These are phyloP conservation scores for Lachancea kluyveri DNA, from an alignment of 805 yeast genomes.

Conservation along the genomic window DNA sequence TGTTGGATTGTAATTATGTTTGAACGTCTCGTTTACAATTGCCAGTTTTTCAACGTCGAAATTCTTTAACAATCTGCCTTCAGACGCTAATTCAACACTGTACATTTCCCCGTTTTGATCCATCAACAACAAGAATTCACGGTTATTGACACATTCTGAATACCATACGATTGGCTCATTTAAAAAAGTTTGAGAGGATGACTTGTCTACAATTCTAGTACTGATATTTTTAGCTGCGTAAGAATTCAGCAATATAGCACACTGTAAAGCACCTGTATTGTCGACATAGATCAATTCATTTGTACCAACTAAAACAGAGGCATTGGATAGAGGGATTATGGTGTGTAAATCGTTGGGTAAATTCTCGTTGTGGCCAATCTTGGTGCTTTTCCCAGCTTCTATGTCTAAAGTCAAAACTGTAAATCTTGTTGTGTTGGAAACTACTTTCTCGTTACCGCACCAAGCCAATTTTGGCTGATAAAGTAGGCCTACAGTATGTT, in stretches of 20 bases:
- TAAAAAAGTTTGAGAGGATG: constrained; percentile 24
- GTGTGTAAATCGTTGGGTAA: constrained; percentile 71
- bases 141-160: constrained; percentile 20
- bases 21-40: constrained; percentile 26
- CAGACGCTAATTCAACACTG: constrained; percentile 22
- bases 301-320: constrained; percentile 63
- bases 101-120: constrained; percentile 22
- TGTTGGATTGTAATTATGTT: constrained; percentile 21
- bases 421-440: constrained; percentile 18
- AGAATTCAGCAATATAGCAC: constrained; percentile 23
- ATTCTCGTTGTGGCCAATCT: constrained; percentile 56
- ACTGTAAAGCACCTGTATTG: constrained; percentile 43
- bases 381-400: constrained; percentile 49
- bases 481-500: constrained; percentile 73
- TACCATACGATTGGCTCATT: constrained; percentile 27
- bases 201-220: constrained; percentile 41
- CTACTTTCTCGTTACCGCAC: constrained; percentile 50
- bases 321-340: constrained; percentile 58
- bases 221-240: constrained; percentile 40
- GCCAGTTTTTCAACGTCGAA: constrained; percentile 27
- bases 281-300: constrained; percentile 77
- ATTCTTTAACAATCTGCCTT: constrained; percentile 27
- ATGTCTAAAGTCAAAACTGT: constrained; percentile 48
- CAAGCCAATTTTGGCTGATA: constrained; percentile 57
- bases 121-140: constrained; percentile 23